Base-by-base conservation (phyloP, 169 alveolate genomes). In the Cystoisospora suis region DNA sequence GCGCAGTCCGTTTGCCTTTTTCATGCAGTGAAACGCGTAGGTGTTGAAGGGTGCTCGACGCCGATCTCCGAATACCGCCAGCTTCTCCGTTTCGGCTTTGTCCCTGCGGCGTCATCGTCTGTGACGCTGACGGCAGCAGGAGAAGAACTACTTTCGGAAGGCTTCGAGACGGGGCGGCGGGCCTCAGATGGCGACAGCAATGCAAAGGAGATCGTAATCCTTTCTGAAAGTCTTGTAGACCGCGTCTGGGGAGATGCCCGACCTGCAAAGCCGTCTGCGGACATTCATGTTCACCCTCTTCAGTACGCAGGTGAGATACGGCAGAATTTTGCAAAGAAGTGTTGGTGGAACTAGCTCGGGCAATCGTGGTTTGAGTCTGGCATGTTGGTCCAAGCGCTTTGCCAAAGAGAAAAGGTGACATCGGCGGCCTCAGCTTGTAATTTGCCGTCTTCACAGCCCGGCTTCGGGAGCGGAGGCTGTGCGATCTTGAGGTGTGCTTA, bases 161-260 rank as follows among this genome's bases (percentile, higher is more conserved):
- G 0, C 34, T 32, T 45, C 27, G 40, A 86, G 69, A 20, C n/a
- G 46, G 40, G 44, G 42, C 53, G 72, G 44, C 88, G 40, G 2
- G 34, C 38, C 49, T 20, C 56, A 44, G 29, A 6, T 56, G n/a
- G 49, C 45, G 34, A 47, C 56, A 23, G 83, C 56, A 34, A 40
- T 1, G 0, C 47, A 56, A 72, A 72, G 32, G 83, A 72, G 42
- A 12, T 72, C 80, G 80, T 69, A 46, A 72, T 72, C 36, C 53
- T 87, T 12, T 91, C 75, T 0, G 44, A 46, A 27, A 88, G 88
- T 58, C 90, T 70, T 23, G 93, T 92, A 29, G 94, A 88, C 83
- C 83, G 56, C 56, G 70, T 92, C 23, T 92, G 94, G 94, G 93
- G 94, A 0, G 40, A 42, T 32, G 23, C 38, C 32, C 70, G 89